Evolutionary conservation across 1,284 basidiomycete genomes (phyloP).

Genomic region (Earliella scabrosa): DNA sequence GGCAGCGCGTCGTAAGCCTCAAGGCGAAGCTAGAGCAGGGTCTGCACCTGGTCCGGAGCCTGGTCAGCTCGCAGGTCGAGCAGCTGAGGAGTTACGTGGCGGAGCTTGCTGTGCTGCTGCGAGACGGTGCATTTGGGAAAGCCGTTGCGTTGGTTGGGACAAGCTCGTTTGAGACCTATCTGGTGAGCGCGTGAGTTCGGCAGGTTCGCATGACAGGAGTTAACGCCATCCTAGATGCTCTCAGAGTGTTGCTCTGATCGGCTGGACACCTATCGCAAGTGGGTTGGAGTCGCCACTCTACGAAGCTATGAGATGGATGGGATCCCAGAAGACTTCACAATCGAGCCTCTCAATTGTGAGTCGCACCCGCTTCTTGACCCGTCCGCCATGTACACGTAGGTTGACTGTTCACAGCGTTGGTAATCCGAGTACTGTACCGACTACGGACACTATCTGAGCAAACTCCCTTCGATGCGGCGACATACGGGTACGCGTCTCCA

Average conservation of each 20-base stretch:
- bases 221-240: conserved; percentile 51
- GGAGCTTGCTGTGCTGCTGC: conserved; percentile 59
- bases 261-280: conserved; percentile 67
- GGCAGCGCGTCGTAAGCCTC: conserved; percentile 59
- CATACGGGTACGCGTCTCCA: conserved; percentile 84
- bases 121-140: conserved; percentile 65
- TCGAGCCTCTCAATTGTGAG: conserved; percentile 72
- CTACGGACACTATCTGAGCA: conserved; percentile 85
- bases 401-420: conserved; percentile 54
- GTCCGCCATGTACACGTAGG: background rate
- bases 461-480: conserved; percentile 81
- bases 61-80: conserved; percentile 63
- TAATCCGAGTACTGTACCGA: conserved; percentile 88
- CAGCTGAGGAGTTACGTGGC: conserved; percentile 64
- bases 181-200: conserved; percentile 51
- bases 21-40: conserved; percentile 67
- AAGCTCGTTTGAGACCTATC: conserved; percentile 74
- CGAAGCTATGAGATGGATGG: conserved; percentile 68
- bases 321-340: conserved; percentile 75
- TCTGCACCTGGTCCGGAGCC: conserved; percentile 65
- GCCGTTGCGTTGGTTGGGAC: conserved; percentile 63
- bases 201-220: background rate
- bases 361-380: background rate
- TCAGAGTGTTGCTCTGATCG: conserved; percentile 71
- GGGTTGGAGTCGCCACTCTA: conserved; percentile 83